Base-by-base conservation (phyloP, 805 yeast species). In the Metschnikowia santaceciliae region DNA sequence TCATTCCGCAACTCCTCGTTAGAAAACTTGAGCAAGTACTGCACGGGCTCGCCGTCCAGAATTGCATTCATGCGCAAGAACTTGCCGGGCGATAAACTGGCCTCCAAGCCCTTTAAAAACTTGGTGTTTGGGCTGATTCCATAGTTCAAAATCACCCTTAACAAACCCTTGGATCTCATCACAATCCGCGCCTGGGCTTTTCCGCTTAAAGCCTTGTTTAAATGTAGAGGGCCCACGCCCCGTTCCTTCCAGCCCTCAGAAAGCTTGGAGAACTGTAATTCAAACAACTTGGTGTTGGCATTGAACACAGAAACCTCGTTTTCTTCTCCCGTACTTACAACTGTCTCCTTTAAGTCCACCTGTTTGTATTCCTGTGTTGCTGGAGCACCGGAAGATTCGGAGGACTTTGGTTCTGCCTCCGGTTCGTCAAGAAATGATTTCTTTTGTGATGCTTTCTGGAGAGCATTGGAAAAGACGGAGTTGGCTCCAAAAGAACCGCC, bases 171-270 rank as follows among this genome's bases (percentile, higher is more conserved):
- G 3, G 96, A 84, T 64, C 99, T 82, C 97, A 94, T 90, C 4
- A 94, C 85, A 10, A 94, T 65, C 59, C 99, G 80, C 0, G 84
- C 75, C 49, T 78, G 78, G 37, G 65, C 63, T 7, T 68, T 61
- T 42, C 71, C 69, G 10, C 58, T 55, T 23, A 60, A 54, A 2
- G 74, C 67, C 55, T 72, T 73, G 67, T 94, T 92, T 23, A 94
- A 78, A 63, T 89, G 96, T n/a, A 94, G 70, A 4, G 81, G 78
- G 2, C 99, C 99, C 39, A 87, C 76, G 22, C 99, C 99, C 62
- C 94, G 81, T 68, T 94, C 99, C 65, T 89, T 94, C 99, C 99
- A 94, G 2, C 97, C 97, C 15, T 78, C 82, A 7, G 78, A 65
- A 3, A 86, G 74, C 35, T 82, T 78, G 0, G 84, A 71, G 32